A percentile compares a stretch with the other conserved stretches of the same genome.
These are phyloP conservation scores for Piedraia hortae DNA, from an alignment of 2,329 filamentous ascomycete species.

Conservation along the genomic window DNA sequence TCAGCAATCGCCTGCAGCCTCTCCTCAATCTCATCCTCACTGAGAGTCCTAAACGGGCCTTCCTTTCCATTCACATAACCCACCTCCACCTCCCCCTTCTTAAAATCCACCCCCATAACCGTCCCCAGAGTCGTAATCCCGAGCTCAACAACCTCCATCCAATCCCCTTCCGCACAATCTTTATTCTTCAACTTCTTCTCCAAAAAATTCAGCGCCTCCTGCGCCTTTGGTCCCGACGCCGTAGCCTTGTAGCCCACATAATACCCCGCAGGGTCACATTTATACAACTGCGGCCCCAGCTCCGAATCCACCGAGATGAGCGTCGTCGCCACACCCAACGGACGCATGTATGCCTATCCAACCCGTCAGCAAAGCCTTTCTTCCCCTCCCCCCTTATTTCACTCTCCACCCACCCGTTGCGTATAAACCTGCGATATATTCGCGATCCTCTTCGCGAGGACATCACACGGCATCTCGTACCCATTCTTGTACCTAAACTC, in stretches of 20 bases:
- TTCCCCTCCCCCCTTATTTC: conserved; percentile 1
- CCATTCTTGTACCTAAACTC: conserved; percentile 97
- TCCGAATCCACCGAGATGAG: conserved; percentile 85
- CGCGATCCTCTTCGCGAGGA: conserved; percentile 79
- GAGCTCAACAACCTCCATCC: conserved; percentile 94
- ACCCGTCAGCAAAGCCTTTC: conserved; percentile 9
- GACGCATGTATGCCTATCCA: conserved; percentile 75
- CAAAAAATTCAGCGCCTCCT: conserved; percentile 91
- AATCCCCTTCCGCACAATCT: conserved; percentile 68
- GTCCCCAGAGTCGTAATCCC: conserved; percentile 88
- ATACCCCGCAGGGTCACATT: conserved; percentile 94
- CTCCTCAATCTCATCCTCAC: conserved; percentile 95
- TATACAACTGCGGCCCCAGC: conserved; percentile 82
- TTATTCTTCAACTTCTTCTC: conserved; percentile 99
- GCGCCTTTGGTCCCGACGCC: conserved; percentile 88
- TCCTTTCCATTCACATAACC: conserved; percentile 77
- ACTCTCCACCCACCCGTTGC: conserved; percentile 40
- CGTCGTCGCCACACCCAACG: conserved; percentile 82
- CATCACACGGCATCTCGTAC: conserved; percentile 98
- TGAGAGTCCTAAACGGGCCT: conserved; percentile 59
- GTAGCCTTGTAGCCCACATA: conserved; percentile 97
- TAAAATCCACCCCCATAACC: conserved; percentile 95
- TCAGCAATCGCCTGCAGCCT: conserved; percentile 92
- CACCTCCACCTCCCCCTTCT: conserved; percentile 96
- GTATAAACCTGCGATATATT: conserved; percentile 99